phyloP scores from a whole-genome alignment of 106 monocot species.

The Allium sativum region DNA sequence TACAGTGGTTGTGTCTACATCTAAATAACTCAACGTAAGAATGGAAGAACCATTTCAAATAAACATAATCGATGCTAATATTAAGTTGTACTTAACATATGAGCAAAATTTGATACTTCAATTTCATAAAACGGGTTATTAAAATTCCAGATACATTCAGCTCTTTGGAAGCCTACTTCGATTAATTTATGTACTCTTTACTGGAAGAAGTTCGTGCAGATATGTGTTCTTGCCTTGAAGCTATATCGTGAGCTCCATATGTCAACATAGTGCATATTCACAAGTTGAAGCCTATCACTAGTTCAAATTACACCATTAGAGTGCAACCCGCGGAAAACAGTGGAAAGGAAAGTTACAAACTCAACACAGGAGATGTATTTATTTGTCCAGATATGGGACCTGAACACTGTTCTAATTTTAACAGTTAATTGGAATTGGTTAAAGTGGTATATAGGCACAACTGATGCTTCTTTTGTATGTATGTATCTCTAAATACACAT shows the following conservation, averaged over 20 bases:
- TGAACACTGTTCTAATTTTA: conserved; percentile 2
- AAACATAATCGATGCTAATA: no score
- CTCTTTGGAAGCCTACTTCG: conserved; percentile 9
- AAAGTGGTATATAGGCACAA: no score
- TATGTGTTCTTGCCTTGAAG: conserved; percentile 5
- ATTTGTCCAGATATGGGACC: background rate
- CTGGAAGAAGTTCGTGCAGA: conserved; percentile 16
- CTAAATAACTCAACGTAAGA: no score
- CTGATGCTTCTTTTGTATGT: no score
- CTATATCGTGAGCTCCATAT: conserved; percentile 4
- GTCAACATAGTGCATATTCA: background rate
- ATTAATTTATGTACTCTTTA: conserved; percentile 4
- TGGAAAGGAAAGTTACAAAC: background rate
- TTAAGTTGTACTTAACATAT: no score
- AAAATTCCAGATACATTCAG: conserved; percentile 9
- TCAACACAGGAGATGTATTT: conserved; percentile 8
- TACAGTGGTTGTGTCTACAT: no score
- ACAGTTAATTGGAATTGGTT: no score
- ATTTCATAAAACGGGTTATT: background rate
- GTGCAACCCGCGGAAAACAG: background rate
- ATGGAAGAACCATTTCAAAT: no score
- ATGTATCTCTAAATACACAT: no score
- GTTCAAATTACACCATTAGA: background rate
- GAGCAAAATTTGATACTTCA: background rate
- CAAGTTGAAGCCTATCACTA: background rate